These are phyloP conservation scores for Diplosphaera chodatii DNA, from an alignment of 139 green algal genomes.

Conservation along the genomic window DNA sequence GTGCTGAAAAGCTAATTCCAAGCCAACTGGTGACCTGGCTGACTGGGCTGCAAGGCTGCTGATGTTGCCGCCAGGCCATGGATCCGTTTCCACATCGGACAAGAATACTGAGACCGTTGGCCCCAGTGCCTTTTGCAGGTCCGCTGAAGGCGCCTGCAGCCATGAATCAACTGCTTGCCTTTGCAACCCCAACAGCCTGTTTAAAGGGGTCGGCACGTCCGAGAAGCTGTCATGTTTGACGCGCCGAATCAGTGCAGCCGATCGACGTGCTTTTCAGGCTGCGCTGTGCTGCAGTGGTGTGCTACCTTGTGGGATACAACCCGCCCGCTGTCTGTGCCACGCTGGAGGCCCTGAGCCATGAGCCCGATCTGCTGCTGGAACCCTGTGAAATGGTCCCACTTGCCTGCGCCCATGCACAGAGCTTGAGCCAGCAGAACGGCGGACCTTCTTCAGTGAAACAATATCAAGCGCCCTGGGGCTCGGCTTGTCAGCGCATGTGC, in stretches of 20 bases:
- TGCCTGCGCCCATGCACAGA: slow-evolving; percentile 14
- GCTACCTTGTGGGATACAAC: slow-evolving; percentile 36
- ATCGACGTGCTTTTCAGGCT: too few relatives aligned
- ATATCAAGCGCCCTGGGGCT: too few relatives aligned
- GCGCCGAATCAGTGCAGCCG: too few relatives aligned
- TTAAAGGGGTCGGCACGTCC: too few relatives aligned
- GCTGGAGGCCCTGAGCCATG: slow-evolving; percentile 71
- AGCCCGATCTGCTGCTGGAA: slow-evolving; percentile 31
- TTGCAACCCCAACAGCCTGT: too few relatives aligned
- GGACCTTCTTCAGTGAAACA: too few relatives aligned
- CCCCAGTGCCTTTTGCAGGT: slow-evolving; percentile 39
- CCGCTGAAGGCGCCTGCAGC: slow-evolving; percentile 2
- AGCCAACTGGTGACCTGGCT: slow-evolving; percentile 4
- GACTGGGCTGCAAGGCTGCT: slow-evolving; percentile 26
- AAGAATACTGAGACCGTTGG: slow-evolving; percentile 59
- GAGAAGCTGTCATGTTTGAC: too few relatives aligned
- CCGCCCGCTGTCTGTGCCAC: slow-evolving; percentile 30
- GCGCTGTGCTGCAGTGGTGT: too few relatives aligned
- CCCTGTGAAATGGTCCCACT: slow-evolving; percentile 19
- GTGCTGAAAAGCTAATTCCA: too few relatives aligned
- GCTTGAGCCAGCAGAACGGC: too few relatives aligned
- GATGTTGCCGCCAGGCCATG: slow-evolving; percentile 39
- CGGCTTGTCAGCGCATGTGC: too few relatives aligned
- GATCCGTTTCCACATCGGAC: slow-evolving; percentile 76
- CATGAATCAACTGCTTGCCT: too few relatives aligned